Conservation (phyloP, 805 yeast species). For the Schwanniomyces pseudopolymorphus region DNA sequence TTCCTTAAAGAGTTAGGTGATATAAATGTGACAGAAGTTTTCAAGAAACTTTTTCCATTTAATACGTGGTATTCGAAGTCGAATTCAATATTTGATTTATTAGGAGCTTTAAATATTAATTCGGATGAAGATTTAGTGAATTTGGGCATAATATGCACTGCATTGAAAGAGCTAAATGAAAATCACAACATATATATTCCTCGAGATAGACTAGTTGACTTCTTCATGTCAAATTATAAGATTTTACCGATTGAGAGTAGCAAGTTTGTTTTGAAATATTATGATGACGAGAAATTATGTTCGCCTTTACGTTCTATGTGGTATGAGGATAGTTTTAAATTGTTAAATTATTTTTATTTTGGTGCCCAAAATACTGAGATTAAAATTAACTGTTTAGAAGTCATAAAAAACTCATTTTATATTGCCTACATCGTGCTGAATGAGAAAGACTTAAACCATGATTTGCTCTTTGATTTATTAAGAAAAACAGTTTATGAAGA, state of each 20-base stretch:
- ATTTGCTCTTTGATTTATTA: constrained; percentile 33
- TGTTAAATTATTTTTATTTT: constrained; percentile 48
- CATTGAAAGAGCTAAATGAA: constrained; percentile 30
- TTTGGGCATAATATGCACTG: constrained; percentile 34
- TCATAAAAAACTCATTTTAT: constrained; percentile 37
- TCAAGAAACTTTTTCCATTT: constrained; percentile 34
- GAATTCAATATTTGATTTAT: constrained; percentile 40
- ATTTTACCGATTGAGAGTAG: constrained; percentile 37
- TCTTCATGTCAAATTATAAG: constrained; percentile 38
- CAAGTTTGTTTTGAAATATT: constrained; percentile 47
- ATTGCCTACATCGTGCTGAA: constrained; percentile 29
- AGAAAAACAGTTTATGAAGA: constrained; percentile 24
- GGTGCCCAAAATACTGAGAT: constrained; percentile 17
- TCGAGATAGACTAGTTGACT: constrained; percentile 38
- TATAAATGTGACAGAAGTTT: constrained; percentile 12
- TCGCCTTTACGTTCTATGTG: constrained; percentile 53
- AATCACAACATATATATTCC: constrained; percentile 42
- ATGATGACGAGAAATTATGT: constrained; percentile 51
- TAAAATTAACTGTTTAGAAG: constrained; percentile 29
- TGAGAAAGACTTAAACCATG: constrained; percentile 28
- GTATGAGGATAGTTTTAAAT: constrained; percentile 43
- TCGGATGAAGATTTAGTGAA: constrained; percentile 28
- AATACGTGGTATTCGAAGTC: constrained; percentile 41
- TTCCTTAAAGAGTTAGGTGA: constrained; percentile 13
- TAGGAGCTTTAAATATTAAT: constrained; percentile 21